Percentiles rank a stretch among this genome's conserved stretches.
Conservation (phyloP, 2,329 filamentous ascomycete species). For the Zarea fungicola region DNA sequence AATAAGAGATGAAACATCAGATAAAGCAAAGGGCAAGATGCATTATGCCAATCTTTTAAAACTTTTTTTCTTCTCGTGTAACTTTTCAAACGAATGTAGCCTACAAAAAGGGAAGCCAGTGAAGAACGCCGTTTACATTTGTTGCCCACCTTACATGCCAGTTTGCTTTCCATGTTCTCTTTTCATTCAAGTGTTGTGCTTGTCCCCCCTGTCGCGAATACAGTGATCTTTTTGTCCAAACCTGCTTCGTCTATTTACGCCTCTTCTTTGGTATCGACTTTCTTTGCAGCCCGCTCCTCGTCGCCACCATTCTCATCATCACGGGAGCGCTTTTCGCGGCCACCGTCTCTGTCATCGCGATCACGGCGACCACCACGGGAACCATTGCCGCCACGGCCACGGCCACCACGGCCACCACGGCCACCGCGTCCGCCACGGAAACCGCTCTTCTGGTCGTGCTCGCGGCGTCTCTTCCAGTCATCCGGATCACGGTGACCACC, state of each 20-base stretch:
- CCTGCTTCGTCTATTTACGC: background rate
- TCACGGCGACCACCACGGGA: constrained; percentile 31
- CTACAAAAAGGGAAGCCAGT: constrained; percentile 8
- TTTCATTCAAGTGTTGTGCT: too few relatives aligned
- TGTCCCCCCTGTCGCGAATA: too few relatives aligned
- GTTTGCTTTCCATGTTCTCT: background rate
- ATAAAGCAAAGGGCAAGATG: too few relatives aligned
- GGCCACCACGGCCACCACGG: constrained; percentile 35
- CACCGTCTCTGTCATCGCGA: constrained; percentile 22
- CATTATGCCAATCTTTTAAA: background rate
- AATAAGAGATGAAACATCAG: too few relatives aligned
- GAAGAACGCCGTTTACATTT: constrained; percentile 9
- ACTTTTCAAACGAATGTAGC: background rate
- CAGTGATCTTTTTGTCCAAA: background rate
- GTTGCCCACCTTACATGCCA: constrained; percentile 7
- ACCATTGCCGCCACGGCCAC: constrained; percentile 38
- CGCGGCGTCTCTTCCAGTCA: constrained; percentile 61
- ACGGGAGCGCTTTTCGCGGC: constrained; percentile 46
- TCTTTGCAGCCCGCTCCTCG: constrained; percentile 54
- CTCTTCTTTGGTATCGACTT: constrained; percentile 51
- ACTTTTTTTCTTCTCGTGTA: background rate
- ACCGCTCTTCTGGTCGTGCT: constrained; percentile 56
- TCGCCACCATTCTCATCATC: constrained; percentile 43
- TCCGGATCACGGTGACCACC: constrained; percentile 42
- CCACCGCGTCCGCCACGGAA: constrained; percentile 46